Conservation (phyloP, 2,329 filamentous ascomycete species). For the Botrytis fragariae region DNA sequence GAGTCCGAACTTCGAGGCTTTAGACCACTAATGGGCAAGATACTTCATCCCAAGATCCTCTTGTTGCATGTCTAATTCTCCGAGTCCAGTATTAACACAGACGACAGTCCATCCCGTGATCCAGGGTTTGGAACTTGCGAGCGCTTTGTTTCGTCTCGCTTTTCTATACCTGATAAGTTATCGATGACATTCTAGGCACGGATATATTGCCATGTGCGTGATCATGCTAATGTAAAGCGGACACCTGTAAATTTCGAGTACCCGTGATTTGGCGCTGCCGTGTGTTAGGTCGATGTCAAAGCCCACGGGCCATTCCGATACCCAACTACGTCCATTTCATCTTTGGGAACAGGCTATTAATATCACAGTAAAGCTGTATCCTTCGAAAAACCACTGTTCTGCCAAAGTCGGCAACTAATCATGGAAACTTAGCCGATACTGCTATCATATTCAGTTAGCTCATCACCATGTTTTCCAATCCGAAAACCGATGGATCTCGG, state of each 20-base stretch:
- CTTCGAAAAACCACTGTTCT: not conserved
- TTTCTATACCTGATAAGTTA: not conserved
- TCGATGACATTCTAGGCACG: not conserved
- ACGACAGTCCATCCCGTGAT: not conserved
- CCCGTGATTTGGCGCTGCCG: not conserved
- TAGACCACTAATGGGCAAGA: not conserved
- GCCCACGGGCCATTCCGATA: not conserved
- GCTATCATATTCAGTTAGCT: not conserved
- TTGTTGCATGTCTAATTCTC: conserved; percentile 21
- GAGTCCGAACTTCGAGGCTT: not conserved
- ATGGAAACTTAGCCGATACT: not conserved
- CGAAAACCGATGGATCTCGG: not conserved
- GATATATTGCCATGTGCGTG: not conserved
- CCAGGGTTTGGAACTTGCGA: not conserved
- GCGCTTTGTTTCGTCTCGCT: not conserved
- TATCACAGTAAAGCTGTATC: too few species aligned
- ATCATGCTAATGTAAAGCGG: not conserved
- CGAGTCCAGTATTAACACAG: not conserved
- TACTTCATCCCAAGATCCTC: not conserved
- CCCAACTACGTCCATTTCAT: not conserved
- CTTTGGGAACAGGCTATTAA: not conserved
- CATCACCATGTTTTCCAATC: not conserved
- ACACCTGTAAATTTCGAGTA: not conserved
- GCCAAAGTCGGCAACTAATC: not conserved
- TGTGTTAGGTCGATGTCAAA: not conserved